These are phyloP conservation scores for Rhodomyrtus tomentosa DNA, from an alignment of 345 rosid species.

Conservation along the genomic window DNA sequence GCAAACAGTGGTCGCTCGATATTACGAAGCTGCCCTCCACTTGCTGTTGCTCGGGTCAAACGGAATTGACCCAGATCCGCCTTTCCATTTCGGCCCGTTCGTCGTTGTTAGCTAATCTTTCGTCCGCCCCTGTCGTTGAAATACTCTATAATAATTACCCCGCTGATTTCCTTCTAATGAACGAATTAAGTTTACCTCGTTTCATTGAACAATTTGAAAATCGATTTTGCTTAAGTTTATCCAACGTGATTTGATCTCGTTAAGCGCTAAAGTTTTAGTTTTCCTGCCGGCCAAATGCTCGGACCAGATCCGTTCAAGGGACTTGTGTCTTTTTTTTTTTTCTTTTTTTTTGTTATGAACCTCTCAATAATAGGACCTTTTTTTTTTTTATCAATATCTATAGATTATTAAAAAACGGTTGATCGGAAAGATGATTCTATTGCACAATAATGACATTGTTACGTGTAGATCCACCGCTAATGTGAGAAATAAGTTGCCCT, in stretches of 20 bases:
- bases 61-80: not conserved
- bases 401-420: not conserved
- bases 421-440: too few species aligned
- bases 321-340: too few species aligned
- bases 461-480: not conserved
- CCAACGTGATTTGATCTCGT: not conserved
- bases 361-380: accelerated
- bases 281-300: not conserved
- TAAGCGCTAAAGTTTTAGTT: not conserved
- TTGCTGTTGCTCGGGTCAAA: not conserved
- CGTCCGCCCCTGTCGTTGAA: not conserved
- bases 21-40: not conserved
- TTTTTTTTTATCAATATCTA: accelerated
- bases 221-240: not conserved
- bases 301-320: too few species aligned
- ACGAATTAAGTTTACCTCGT: not conserved
- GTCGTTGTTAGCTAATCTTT: not conserved
- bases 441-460: not conserved
- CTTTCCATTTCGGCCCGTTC: not conserved
- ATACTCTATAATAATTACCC: not conserved
- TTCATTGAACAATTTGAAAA: not conserved
- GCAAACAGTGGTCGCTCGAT: not conserved
- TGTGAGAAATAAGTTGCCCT: not conserved
- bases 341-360: too few species aligned
- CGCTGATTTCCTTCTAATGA: not conserved